phyloP scores from a whole-genome alignment of 2,329 filamentous ascomycete species.

The Colletotrichum salicis region DNA sequence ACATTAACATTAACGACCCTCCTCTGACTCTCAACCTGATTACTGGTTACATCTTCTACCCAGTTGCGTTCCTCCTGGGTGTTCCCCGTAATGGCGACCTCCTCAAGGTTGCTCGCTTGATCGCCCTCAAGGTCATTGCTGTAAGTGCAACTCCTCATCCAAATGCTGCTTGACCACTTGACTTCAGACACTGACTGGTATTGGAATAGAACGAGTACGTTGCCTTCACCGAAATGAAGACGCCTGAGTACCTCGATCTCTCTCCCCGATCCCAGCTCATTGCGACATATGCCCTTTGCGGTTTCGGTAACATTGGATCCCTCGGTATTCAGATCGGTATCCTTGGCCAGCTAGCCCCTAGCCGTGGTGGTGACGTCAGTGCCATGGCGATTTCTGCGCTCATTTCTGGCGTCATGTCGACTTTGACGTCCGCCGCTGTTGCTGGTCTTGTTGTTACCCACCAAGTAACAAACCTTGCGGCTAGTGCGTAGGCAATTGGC shows the following conservation, averaged over 20 bases:
- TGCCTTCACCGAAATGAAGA: conserved; percentile 70
- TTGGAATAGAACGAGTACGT: conserved; percentile 76
- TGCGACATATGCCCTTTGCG: conserved; percentile 85
- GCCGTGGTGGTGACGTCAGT: conserved; percentile 78
- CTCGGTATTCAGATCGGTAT: conserved; percentile 92
- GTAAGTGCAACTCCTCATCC: conserved; percentile 47
- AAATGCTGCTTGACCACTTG: not conserved
- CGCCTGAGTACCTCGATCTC: conserved; percentile 65
- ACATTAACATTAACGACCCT: conserved; percentile 77
- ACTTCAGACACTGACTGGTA: conserved; percentile 40
- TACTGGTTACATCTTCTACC: conserved; percentile 81
- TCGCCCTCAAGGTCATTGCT: conserved; percentile 86
- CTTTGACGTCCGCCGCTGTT: conserved; percentile 80
- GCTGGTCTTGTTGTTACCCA: conserved; percentile 79
- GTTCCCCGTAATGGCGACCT: conserved; percentile 75
- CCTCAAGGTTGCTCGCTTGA: conserved; percentile 79
- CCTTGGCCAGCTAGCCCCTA: conserved; percentile 81
- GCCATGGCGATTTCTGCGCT: conserved; percentile 81
- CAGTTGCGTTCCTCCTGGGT: conserved; percentile 82
- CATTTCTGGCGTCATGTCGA: conserved; percentile 80
- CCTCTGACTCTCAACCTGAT: conserved; percentile 80
- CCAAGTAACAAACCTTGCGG: conserved; percentile 39
- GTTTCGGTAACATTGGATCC: conserved; percentile 87
- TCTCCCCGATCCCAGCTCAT: conserved; percentile 80
- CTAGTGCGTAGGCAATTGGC: not conserved